Evolutionary conservation across 306 rosid species (phyloP), one percentile per base, ranked within the genome.

Genomic region (Chamaecrista fasciculata): DNA sequence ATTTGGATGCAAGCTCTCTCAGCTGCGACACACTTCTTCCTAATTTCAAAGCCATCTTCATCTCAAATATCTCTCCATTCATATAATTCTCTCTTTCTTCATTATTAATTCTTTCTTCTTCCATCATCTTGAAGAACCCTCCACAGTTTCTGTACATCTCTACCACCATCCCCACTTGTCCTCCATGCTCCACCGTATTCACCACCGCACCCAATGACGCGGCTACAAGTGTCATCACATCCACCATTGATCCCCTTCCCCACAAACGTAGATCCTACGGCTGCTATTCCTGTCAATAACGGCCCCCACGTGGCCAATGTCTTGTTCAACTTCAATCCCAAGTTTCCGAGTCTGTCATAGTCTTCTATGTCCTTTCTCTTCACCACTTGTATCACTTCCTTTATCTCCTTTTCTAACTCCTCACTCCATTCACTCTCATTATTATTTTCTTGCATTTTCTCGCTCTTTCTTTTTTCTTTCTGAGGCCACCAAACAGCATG

Each of bases 401-500:
- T 83, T 84, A 92, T 9, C 74, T 84, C 87, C 12, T 2, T 42
- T 78, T 87, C 96, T 2, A 84, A 65, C 15, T 82, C 84, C 21
- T 76, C 70, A 66, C 73, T 85, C 96, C 92, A 91, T 6, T 6
- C 18, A 6, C 8, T 6, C 0, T 18, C 36, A 5, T 0, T n/a
- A 0, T 16, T 16, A 5, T 0, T 46, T 46, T 16, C 9, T 0
- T 19, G 61, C 24, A n/a, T 66, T n/a, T 7, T 26, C 18, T 74
- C 46, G 3, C 31, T 71, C 10, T 53, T 6, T 3, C 25, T 21
- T 53, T 66, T 49, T 47, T 19, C 14, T 23, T 62, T n/a, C n/a
- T 29, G 46, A 65, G 97, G 91, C 98, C 95, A 92, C 98, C 98
- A 92, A 33, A 55, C 76, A 14, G 96, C 92, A 0, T 91, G 92